Base-by-base conservation (phyloP, 345 rosid species). In the Balakata baccata region DNA sequence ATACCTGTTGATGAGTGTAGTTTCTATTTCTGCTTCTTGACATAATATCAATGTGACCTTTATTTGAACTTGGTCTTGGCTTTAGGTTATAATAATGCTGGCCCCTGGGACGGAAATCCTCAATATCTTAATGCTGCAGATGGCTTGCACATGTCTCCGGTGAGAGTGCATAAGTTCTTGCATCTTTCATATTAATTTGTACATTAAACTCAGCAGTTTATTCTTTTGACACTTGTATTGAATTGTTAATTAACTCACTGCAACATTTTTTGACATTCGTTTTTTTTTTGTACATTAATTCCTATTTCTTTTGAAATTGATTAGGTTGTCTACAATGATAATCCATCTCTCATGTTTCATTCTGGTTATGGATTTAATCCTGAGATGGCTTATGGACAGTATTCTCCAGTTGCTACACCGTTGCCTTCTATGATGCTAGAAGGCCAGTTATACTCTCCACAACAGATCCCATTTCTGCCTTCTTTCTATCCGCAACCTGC, bases 271-370 rank as follows among this genome's bases (percentile, higher is more conserved):
- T 67, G 45, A 29, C 45, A 17, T 47, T 47, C 14, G 66, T 66
- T 37, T 52, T 54, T 54, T 23, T 23, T 58, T 45, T 73, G 12
- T 50, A 49, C 37, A 11, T 16, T 47, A 64, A 10, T 67, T 77
- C 18, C 23, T 25, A 10, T 52, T 50, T 51, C 8, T 67, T 10
- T 12, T 67, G 45, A 67, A 11, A 17, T 67, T 49, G 20, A 54
- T 73, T 82, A 89, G 94, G 84, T 87, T 67, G 80, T 87, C 25
- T 87, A 85, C 85, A 83, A 74, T 84, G 94, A 86, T 20, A 87
- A 78, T 39, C 50, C 87, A 12, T 82, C 94, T 47, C 67, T 84
- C 68, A 45, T 86, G 81, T 82, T 79, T 79, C 90, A 81, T 25
- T 79, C 94, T 68, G 86, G 87, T 29, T 89, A 64, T 78, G 79